Conservation (phyloP, 2,329 filamentous ascomycete genomes). For the Penicillium sclerotiorum region DNA sequence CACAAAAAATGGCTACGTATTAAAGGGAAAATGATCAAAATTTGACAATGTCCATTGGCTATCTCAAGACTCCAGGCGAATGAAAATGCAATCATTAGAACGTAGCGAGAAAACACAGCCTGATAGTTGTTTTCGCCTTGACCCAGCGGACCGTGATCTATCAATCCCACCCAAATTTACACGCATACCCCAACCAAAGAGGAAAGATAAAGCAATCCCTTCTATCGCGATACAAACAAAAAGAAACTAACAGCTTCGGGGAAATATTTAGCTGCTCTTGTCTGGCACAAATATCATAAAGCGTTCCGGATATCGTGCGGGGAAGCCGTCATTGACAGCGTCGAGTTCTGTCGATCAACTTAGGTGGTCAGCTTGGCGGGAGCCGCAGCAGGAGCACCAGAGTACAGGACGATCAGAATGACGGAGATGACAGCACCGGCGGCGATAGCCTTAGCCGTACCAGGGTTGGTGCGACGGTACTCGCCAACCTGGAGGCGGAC, state of each 20-base stretch:
- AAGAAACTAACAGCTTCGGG: conserved; percentile 8
- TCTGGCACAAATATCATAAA: conserved; percentile 9
- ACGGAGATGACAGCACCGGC: conserved; percentile 20
- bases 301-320: conserved; percentile 1
- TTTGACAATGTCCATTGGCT: conserved; percentile 19
- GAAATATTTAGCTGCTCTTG: conserved; percentile 6
- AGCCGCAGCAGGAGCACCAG: conserved; percentile 17
- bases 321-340: not conserved
- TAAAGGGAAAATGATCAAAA: not conserved
- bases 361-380: conserved; percentile 20
- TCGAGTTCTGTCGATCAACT: not conserved
- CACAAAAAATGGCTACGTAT: not conserved
- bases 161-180: conserved; percentile 28
- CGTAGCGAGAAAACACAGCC: conserved; percentile 14
- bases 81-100: conserved; percentile 22
- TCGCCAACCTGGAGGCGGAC: conserved; percentile 40
- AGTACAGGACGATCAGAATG: conserved; percentile 25
- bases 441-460: conserved; percentile 22
- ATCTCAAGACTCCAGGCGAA: conserved; percentile 20
- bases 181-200: conserved; percentile 21
- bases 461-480: conserved; percentile 28
- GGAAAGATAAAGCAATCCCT: conserved; percentile 17
- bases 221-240: conserved; percentile 23
- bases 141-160: conserved; percentile 19
- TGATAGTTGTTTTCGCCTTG: conserved; percentile 17